Evolutionary conservation across 2,329 filamentous ascomycete species (phyloP).

Genomic region (Beauveria varroae): DNA sequence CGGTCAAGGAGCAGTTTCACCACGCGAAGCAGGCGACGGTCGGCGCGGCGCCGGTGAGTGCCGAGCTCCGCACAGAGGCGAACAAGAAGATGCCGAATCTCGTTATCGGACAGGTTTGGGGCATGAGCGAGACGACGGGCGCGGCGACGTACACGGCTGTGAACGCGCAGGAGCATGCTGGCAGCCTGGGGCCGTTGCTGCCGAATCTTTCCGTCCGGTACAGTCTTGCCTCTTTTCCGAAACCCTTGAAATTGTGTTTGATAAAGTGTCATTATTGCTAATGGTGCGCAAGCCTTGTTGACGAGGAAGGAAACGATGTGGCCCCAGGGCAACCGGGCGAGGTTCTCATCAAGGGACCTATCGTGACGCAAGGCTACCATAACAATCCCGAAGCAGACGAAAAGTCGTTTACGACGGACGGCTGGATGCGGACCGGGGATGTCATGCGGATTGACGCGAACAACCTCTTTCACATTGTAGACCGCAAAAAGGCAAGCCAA

Average conservation of each 20-base stretch:
- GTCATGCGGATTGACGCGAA: conserved; percentile 63
- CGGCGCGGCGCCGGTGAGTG: conserved; percentile 50
- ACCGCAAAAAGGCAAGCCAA: conserved; percentile 56
- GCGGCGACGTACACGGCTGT: conserved; percentile 38
- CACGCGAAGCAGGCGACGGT: conserved; percentile 38
- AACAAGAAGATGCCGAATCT: conserved; percentile 39
- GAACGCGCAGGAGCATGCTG: conserved; percentile 33
- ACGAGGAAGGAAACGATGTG: conserved; percentile 32
- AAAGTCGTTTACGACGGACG: conserved; percentile 43
- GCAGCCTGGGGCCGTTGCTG: conserved; percentile 33
- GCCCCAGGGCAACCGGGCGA: conserved; percentile 43
- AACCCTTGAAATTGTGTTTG: neutral
- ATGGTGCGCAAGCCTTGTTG: conserved; percentile 26
- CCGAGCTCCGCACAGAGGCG: conserved; percentile 44
- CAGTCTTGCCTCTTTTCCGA: neutral
- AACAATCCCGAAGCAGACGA: conserved; percentile 60
- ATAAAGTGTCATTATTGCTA: neutral
- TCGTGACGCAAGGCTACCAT: conserved; percentile 64
- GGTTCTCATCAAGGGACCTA: conserved; percentile 61
- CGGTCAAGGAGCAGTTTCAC: conserved; percentile 49
- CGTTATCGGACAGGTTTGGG: conserved; percentile 47
- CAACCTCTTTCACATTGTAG: conserved; percentile 65
- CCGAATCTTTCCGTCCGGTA: conserved; percentile 23
- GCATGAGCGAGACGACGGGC: conserved; percentile 48
- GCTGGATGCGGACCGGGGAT: conserved; percentile 76